Evolutionary conservation across 2,329 filamentous ascomycete species (phyloP), one percentile per base, ranked within the genome.

Genomic region (Rhytidhysteron rufulum): DNA sequence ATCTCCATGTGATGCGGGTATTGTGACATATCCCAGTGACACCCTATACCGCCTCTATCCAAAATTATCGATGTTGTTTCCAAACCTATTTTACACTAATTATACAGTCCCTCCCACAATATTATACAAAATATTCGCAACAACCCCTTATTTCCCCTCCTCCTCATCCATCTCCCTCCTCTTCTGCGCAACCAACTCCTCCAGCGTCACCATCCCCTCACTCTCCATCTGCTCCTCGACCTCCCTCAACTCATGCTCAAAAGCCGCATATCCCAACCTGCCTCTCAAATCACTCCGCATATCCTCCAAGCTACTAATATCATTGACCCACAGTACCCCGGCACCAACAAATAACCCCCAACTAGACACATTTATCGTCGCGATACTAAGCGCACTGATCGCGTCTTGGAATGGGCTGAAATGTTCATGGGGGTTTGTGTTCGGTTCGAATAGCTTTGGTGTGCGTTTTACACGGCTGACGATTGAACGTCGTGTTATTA

Each of bases 361-460:
- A 53, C 83, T 86, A 22, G 82, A 57, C 10, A 93, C 87, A 54
- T 95, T 95, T 52, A 96, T 75, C 0, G 90, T 95, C 0, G 91
- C 93, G 25, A 96, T 72, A 35, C 83, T 86, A 17, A 98, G 72
- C 0, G 91, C 91, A 65, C 95, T 86, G 24, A 85, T 68, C 1
- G 91, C 91, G 48, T 96, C 83, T 29, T 85, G 62, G 1, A 80
- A 75, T 6, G 82, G 82, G 55, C 83, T 84, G 20, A 80, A 74
- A 32, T 65, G 60, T 34, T 64, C 71, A 36, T 69, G 60, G 4
- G 66, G 60, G 22, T 65, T 63, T 48, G 71, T 66, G 51, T 79
- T 79, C 63, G 77, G 79, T 11, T 79, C 70, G 74, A 85, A 95
- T 70, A 85, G 91, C 34, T 77, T 78, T 9, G 90, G 89, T 29